Evolutionary conservation across 2,329 filamentous ascomycete species (phyloP), one percentile per base, ranked within the genome.

Genomic region (Byssothecium circinans): DNA sequence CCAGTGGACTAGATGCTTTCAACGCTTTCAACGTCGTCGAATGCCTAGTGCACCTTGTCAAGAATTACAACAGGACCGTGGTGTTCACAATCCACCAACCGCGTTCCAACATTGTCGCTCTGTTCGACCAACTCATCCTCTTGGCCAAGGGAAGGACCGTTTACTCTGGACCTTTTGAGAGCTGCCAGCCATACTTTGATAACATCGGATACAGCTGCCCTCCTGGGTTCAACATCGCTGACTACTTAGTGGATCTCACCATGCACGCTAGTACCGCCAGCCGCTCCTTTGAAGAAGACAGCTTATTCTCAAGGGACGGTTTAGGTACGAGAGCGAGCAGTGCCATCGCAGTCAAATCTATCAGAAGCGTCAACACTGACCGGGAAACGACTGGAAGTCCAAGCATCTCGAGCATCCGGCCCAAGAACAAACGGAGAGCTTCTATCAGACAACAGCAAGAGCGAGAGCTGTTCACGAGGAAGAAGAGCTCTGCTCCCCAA

Each of bases 41-140:
- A 69, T 97, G 91, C 62, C 81, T 99, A 8, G 92, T 97, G 32
- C 96, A 88, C 1, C 76, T 99, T 36, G 94, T 95, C 42, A 96
- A 96, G 76, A 94, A 85, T 34, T 99, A 97, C 75, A 95, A 96
- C 74, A 83, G 95, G 51, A 99, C 95, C 1, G 91, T 99, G 45
- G 88, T 99, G 53, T 96, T 99, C 74, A 99, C 94, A 12, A 99
- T 99, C 55, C 94, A 99, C 70, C 94, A 99, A 65, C 94, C 94
- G 30, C 84, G 95, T 57, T 99, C 94, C 10, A 99, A 99, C 71
- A 99, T 99, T 64, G 94, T 97, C 18, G 94, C 94, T 8, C 81
- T 99, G 2, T 99, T 99, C 66, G 94, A 99, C 68, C 85, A 92
- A 46, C 80, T 99, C n/a, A 81, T 99, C 44, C 82, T 99, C 12